phyloP scores from a whole-genome alignment of 768 basidiomycete species.

The Psilocybe cyanescens region DNA sequence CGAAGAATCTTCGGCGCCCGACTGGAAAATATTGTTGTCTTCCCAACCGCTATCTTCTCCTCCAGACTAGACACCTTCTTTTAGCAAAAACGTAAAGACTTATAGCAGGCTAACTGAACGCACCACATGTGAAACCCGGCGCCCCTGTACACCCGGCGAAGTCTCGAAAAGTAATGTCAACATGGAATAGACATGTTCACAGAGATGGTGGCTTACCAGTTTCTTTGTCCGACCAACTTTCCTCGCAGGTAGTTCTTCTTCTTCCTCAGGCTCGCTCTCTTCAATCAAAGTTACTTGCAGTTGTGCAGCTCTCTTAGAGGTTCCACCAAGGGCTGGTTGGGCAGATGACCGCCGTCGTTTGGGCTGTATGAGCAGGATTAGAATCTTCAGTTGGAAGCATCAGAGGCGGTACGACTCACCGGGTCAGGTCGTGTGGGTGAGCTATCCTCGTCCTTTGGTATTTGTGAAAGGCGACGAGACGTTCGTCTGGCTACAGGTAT shows the following conservation, averaged over 20 bases:
- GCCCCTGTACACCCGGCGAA: conserved; percentile 53
- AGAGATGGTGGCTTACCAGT: conserved; percentile 39
- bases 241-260: conserved; percentile 52
- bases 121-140: conserved; percentile 57
- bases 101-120: conserved; percentile 12
- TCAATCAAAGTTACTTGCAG: conserved; percentile 55
- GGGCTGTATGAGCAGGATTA: conserved; percentile 45
- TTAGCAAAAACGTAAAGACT: conserved; percentile 10
- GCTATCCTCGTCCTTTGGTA: conserved; percentile 50
- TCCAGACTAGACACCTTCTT: conserved; percentile 21
- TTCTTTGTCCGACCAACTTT: conserved; percentile 68
- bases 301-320: conserved; percentile 38
- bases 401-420: conserved; percentile 39
- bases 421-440: conserved; percentile 52
- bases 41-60: conserved; percentile 86
- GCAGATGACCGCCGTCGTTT: conserved; percentile 83
- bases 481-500: conserved; percentile 32
- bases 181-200: neutral
- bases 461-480: conserved; percentile 67
- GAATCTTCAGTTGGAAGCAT: conserved; percentile 9
- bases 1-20: conserved; percentile 87
- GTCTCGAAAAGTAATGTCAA: conserved; percentile 32
- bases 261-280: conserved; percentile 80
- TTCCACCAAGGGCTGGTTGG: conserved; percentile 67
- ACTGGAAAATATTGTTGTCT: conserved; percentile 89